Evolutionary conservation across 352 stramenopile species (phyloP).

Genomic region (Phytophthora macrochlamydospora): DNA sequence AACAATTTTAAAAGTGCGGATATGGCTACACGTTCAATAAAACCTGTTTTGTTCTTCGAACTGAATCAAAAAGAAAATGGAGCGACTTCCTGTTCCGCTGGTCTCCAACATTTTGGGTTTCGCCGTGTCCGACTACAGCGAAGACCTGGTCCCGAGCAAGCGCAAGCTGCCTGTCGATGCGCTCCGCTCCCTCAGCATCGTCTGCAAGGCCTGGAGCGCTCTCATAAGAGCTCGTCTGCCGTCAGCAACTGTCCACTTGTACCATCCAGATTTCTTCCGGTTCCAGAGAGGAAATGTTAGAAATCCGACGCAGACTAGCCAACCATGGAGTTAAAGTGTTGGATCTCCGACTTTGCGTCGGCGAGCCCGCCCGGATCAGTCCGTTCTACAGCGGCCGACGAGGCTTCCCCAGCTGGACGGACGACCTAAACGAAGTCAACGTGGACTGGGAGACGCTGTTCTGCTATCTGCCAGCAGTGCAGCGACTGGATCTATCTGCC

Average conservation of each 20-base stretch:
- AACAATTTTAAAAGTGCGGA: too few species aligned
- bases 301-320: constrained; percentile 1
- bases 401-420: background rate
- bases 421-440: constrained; percentile 10
- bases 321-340: constrained; percentile 27
- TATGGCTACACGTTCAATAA: constrained; percentile 1
- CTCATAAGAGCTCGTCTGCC: constrained; percentile 22
- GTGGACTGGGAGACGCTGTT: constrained; percentile 35
- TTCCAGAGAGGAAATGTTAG: constrained; percentile 17
- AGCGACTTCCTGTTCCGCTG: constrained; percentile 18
- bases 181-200: constrained; percentile 25
- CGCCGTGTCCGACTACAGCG: constrained; percentile 19
- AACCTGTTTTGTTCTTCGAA: background rate
- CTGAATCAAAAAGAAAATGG: constrained; percentile 2
- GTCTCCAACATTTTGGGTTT: constrained; percentile 28
- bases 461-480: constrained; percentile 20
- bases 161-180: background rate
- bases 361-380: constrained; percentile 3
- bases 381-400: background rate
- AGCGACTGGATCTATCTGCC: constrained; percentile 35
- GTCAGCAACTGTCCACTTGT: constrained; percentile 6
- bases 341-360: constrained; percentile 37
- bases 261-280: constrained; percentile 10
- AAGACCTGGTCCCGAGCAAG: constrained; percentile 5
- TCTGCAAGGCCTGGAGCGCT: constrained; percentile 23